phyloP scores from a whole-genome alignment of 2,329 filamentous ascomycete species.

The Lachnellula hyalina region DNA sequence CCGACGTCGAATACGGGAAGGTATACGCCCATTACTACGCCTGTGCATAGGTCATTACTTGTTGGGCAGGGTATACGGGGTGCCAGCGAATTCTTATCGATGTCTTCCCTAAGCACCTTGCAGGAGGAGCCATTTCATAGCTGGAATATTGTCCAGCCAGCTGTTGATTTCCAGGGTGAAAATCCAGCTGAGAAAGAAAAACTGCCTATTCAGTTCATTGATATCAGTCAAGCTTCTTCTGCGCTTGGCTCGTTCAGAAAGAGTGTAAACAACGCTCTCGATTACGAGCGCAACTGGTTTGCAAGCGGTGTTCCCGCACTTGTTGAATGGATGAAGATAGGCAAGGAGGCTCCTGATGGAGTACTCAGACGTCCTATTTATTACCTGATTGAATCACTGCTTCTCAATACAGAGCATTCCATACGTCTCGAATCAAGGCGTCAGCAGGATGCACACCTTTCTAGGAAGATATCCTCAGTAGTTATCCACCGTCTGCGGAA shows the following conservation, averaged over 20 bases:
- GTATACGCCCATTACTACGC: slow-evolving; percentile 65
- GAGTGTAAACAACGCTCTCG: slow-evolving; percentile 62
- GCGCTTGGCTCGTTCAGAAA: slow-evolving; percentile 64
- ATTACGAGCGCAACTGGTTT: slow-evolving; percentile 71
- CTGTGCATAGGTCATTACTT: slow-evolving; percentile 76
- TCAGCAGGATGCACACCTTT: slow-evolving; percentile 29
- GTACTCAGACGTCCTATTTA: slow-evolving; percentile 61
- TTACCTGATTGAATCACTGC: slow-evolving; percentile 60
- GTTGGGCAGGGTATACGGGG: slow-evolving; percentile 69
- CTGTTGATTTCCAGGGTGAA: slow-evolving; percentile 49
- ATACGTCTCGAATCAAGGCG: slow-evolving; percentile 46
- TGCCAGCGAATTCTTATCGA: slow-evolving; percentile 32
- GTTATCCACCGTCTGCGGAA: slow-evolving; percentile 45
- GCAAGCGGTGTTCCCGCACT: slow-evolving; percentile 63
- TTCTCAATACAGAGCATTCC: slow-evolving; percentile 47
- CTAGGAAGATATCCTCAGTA: slow-evolving; percentile 30
- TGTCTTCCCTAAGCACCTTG: slow-evolving; percentile 37
- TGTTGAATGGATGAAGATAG: slow-evolving; percentile 57
- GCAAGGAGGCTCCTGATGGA: slow-evolving; percentile 35
- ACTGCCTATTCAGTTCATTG: slow-evolving; percentile 51
- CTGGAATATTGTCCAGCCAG: slow-evolving; percentile 44
- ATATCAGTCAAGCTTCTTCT: slow-evolving; percentile 55
- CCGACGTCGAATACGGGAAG: slow-evolving; percentile 58
- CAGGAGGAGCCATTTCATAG: slow-evolving; percentile 34
- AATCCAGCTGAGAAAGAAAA: slow-evolving; percentile 29